Percentiles rank a stretch among this genome's conserved stretches.
phyloP scores from a whole-genome alignment of 345 rosid species.

The Rhodomyrtus tomentosa region DNA sequence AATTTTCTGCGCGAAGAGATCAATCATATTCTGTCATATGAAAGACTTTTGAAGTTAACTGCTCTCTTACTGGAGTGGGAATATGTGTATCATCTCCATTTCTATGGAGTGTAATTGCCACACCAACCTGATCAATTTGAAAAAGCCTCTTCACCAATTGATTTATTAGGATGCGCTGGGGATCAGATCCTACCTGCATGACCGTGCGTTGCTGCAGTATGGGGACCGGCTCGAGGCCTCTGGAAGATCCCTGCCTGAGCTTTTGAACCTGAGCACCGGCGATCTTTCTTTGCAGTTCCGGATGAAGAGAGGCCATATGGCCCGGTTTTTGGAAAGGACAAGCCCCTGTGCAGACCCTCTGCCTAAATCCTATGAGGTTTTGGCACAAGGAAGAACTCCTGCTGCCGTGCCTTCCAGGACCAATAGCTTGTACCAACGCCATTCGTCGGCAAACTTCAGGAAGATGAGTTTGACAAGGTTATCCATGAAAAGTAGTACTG shows the following conservation, averaged over 20 bases:
- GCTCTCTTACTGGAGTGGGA: neutral
- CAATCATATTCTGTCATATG: neutral
- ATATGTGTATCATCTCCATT: neutral
- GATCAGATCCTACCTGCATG: slow-evolving; percentile 59
- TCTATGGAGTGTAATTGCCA: neutral
- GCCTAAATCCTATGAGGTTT: slow-evolving; percentile 8
- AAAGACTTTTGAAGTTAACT: neutral
- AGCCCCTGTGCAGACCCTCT: slow-evolving; percentile 23
- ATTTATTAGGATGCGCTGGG: slow-evolving; percentile 39
- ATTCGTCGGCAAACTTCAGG: slow-evolving; percentile 8
- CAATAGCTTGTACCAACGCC: slow-evolving; percentile 14
- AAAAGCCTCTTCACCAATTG: neutral
- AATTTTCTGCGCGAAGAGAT: neutral
- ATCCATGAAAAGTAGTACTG: slow-evolving; percentile 5
- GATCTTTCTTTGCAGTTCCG: slow-evolving; percentile 40
- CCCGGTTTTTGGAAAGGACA: slow-evolving; percentile 38
- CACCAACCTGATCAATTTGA: neutral
- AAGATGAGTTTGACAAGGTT: slow-evolving; percentile 8
- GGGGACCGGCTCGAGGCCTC: slow-evolving; percentile 49
- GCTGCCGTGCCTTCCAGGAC: slow-evolving; percentile 14
- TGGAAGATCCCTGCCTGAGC: slow-evolving; percentile 33
- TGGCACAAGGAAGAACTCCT: neutral
- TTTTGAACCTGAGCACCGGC: slow-evolving; percentile 22
- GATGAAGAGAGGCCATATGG: slow-evolving; percentile 55
- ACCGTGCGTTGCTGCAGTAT: slow-evolving; percentile 43